Percentiles rank a stretch among this genome's conserved stretches.
Conservation (phyloP, 345 rosid genomes). For the Gossypium ekmanianum region DNA sequence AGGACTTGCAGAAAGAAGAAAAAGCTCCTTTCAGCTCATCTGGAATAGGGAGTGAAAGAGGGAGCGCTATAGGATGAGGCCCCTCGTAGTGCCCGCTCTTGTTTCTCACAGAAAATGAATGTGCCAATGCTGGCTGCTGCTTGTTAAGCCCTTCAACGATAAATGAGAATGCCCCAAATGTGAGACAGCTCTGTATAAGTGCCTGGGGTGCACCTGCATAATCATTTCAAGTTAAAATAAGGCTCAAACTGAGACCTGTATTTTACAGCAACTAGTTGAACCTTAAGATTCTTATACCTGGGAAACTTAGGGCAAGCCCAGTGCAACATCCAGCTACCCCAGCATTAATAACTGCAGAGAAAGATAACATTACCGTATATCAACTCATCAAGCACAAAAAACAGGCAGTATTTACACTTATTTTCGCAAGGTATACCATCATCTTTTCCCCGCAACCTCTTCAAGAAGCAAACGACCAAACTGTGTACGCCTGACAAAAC, state of each 20-base stretch:
- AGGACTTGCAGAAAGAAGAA: slow-evolving; percentile 60
- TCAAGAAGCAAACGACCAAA: slow-evolving; percentile 68
- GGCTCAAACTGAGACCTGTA: not conserved
- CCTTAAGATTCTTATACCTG: slow-evolving; percentile 4
- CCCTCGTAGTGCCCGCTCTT: slow-evolving; percentile 17
- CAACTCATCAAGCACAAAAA: not conserved
- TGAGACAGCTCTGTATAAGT: slow-evolving; percentile 49
- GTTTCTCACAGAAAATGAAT: slow-evolving; percentile 37
- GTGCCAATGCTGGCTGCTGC: slow-evolving; percentile 77
- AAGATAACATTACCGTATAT: slow-evolving; percentile 2
- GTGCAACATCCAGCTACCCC: slow-evolving; percentile 56
- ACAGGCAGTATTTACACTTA: not conserved
- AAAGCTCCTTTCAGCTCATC: slow-evolving; percentile 63
- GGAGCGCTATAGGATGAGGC: slow-evolving; percentile 43
- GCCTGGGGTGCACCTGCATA: slow-evolving; percentile 19
- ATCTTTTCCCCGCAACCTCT: slow-evolving; percentile 83
- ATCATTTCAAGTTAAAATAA: not conserved
- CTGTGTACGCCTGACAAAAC: slow-evolving; percentile 69
- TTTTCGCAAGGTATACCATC: slow-evolving; percentile 45
- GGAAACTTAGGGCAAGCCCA: slow-evolving; percentile 20
- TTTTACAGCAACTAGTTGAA: slow-evolving; percentile 34
- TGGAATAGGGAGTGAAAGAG: slow-evolving; percentile 55
- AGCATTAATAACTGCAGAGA: slow-evolving; percentile 66
- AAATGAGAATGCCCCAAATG: slow-evolving; percentile 83
- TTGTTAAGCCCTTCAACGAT: slow-evolving; percentile 73